phyloP scores from a whole-genome alignment of 108 stramenopile genomes.

The Nannochloropsis oceanica region DNA sequence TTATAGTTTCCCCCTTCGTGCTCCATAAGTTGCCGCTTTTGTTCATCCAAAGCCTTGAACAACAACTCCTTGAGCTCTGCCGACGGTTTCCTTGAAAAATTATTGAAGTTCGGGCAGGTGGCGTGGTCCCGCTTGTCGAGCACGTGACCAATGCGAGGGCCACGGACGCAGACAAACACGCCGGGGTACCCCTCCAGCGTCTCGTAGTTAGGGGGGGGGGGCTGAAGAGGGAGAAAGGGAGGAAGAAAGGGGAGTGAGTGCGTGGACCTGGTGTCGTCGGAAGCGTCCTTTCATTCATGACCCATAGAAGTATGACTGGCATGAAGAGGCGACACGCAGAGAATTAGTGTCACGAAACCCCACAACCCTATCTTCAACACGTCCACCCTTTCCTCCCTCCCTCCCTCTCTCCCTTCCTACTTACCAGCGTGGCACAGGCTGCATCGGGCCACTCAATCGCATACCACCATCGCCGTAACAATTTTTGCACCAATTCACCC shows the following conservation, averaged over 20 bases:
- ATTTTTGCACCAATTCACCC: slow-evolving; percentile 64
- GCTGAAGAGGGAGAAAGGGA: slow-evolving; percentile 36
- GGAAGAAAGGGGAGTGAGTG: not conserved
- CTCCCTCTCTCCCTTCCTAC: not conserved
- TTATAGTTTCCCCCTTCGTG: slow-evolving; percentile 11
- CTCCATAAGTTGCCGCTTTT: slow-evolving; percentile 6
- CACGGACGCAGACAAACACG: slow-evolving; percentile 57
- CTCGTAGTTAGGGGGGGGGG: slow-evolving; percentile 53
- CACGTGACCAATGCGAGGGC: slow-evolving; percentile 10
- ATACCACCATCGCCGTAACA: slow-evolving; percentile 90
- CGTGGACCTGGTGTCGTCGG: not conserved
- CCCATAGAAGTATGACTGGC: not conserved
- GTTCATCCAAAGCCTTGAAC: slow-evolving; percentile 5
- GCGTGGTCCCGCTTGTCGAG: slow-evolving; percentile 11
- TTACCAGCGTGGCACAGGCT: not conserved
- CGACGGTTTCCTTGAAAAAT: slow-evolving; percentile 8
- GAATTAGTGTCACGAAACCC: not conserved
- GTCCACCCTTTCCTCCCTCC: not conserved
- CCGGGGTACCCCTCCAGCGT: slow-evolving; percentile 83
- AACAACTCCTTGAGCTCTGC: slow-evolving; percentile 21
- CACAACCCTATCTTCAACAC: not conserved
- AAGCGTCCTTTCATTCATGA: not conserved
- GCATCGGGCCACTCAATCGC: slow-evolving; percentile 59
- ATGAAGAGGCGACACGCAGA: not conserved
- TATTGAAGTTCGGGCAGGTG: slow-evolving; percentile 11